Evolutionary conservation across 2,329 filamentous ascomycete genomes (phyloP).

Genomic region (Thielaviopsis ethacetica): DNA sequence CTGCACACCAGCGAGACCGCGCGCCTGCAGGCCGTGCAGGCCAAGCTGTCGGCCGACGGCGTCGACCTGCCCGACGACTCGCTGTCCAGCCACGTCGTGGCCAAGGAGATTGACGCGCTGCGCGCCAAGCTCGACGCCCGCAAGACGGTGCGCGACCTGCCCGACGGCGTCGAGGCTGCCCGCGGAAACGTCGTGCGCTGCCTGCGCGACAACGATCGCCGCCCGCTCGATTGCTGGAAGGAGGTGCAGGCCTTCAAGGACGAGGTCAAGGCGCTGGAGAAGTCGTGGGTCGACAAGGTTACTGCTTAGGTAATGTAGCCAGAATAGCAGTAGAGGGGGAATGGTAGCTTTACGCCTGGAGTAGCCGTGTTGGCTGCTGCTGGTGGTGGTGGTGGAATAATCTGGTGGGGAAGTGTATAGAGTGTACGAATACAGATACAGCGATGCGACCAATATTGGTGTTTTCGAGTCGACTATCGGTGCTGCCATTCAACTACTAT

Average conservation of each 20-base stretch:
- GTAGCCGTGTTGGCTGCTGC: too few species aligned
- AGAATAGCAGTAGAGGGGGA: too few species aligned
- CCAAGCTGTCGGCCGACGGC: conserved; percentile 44
- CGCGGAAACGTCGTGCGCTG: conserved; percentile 65
- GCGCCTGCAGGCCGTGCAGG: conserved; percentile 51
- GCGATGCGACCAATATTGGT: too few species aligned
- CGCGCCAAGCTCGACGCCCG: conserved; percentile 42
- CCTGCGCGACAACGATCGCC: conserved; percentile 65
- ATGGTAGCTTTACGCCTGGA: too few species aligned
- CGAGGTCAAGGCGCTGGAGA: conserved; percentile 76
- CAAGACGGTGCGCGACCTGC: conserved; percentile 50
- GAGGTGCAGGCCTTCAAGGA: conserved; percentile 84
- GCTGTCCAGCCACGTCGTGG: conserved; percentile 29
- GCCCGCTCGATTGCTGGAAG: conserved; percentile 85
- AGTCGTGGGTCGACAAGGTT: conserved; percentile 73
- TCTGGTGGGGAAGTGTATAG: too few species aligned
- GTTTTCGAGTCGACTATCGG: too few species aligned
- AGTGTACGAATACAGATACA: conserved; percentile 1
- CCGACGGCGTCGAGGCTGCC: conserved; percentile 56
- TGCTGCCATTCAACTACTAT: too few species aligned
- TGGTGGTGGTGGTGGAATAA: not conserved
- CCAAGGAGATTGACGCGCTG: conserved; percentile 43
- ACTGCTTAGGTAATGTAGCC: conserved; percentile 15
- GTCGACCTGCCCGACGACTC: conserved; percentile 22
- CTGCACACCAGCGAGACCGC: conserved; percentile 55